Evolutionary conservation across 805 yeast genomes (phyloP).

Genomic region (Candida sonorensis): DNA sequence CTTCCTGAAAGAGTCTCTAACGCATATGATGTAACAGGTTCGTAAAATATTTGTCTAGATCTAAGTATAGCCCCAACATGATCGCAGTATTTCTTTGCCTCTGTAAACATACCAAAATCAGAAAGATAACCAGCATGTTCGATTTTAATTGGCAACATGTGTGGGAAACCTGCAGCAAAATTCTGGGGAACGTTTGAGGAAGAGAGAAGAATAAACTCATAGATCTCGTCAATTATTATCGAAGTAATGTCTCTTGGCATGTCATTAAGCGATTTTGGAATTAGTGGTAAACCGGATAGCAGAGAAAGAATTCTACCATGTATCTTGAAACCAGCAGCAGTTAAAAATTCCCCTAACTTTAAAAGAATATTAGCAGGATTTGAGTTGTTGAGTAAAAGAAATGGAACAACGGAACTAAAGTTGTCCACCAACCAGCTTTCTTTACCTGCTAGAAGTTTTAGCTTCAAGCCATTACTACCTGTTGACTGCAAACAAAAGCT

Average conservation of each 20-base stretch:
- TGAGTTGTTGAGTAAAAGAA: conserved; percentile 21
- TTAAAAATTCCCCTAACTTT: conserved; percentile 30
- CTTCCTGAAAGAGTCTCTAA: conserved; percentile 37
- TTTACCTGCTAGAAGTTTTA: conserved; percentile 16
- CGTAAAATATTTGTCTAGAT: conserved; percentile 28
- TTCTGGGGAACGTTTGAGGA: conserved; percentile 29
- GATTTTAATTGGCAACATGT: conserved; percentile 53
- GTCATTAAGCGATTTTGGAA: conserved; percentile 14
- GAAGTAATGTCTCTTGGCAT: conserved; percentile 33
- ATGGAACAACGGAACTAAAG: conserved; percentile 24
- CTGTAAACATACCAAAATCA: conserved; percentile 53
- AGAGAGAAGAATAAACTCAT: conserved; percentile 45
- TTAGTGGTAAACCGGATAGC: conserved; percentile 25
- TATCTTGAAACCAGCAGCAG: conserved; percentile 28
- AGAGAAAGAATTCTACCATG: conserved; percentile 35
- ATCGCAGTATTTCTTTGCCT: conserved; percentile 62
- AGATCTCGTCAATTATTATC: conserved; percentile 57
- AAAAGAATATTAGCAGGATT: conserved; percentile 17
- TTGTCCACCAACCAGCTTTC: conserved; percentile 25
- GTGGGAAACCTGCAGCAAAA: conserved; percentile 32
- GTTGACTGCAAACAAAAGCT: conserved; percentile 24
- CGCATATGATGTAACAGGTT: conserved; percentile 27
- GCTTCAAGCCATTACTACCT: conserved; percentile 9
- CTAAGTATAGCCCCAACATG: conserved; percentile 34
- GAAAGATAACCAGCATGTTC: conserved; percentile 63